Evolutionary conservation across 2,329 filamentous ascomycete species (phyloP), one percentile per base, ranked within the genome.

Genomic region (Fusarium algeriense): DNA sequence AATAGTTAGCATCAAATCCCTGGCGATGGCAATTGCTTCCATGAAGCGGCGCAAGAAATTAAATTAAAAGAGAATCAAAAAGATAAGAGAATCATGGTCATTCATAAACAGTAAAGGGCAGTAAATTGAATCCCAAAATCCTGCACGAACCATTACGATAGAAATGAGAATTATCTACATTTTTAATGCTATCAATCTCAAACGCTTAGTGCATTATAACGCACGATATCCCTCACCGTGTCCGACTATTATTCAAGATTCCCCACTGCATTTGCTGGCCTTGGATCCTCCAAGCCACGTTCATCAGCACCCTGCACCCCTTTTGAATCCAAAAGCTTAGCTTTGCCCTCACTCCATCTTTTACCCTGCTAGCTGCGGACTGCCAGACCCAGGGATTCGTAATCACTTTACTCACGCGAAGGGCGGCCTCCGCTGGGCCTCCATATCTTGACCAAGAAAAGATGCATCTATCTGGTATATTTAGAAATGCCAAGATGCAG

Each of bases 401-500:
- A 69, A 72, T 59, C 69, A 55, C 40, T 67, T 60, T 70, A 44
- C 56, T 60, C 60, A 63, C 56, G 65, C 53, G 46, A 52, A 64
- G 54, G 65, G 60, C 69, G 50, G 60, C 65, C 70, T 71, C 64
- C 46, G 69, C 60, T 72, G 65, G 72, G 69, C 69, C 69, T 71
- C 69, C 52, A 60, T 50, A 44, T 57, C 41, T 45, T 30, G 44
- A 28, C 55, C 35, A 54, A 48, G 30, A 40, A 23, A 52, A 26
- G 20, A 55, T 38, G 38, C 43, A 52, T 66, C 50, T 53, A 50
- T 52, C 14, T 49, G 48, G 44, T 71, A 71, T 71, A 69, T 71
- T 71, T 72, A 73, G 69, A 64, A 71, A 67, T 49, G 60, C 65
- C 69, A 70, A 73, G 69, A 14, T 70, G 65, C 43, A 70, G 60